Evolutionary conservation across 2,329 filamentous ascomycete species (phyloP), one percentile per base, ranked within the genome.

Genomic region (Cercospora canescens): DNA sequence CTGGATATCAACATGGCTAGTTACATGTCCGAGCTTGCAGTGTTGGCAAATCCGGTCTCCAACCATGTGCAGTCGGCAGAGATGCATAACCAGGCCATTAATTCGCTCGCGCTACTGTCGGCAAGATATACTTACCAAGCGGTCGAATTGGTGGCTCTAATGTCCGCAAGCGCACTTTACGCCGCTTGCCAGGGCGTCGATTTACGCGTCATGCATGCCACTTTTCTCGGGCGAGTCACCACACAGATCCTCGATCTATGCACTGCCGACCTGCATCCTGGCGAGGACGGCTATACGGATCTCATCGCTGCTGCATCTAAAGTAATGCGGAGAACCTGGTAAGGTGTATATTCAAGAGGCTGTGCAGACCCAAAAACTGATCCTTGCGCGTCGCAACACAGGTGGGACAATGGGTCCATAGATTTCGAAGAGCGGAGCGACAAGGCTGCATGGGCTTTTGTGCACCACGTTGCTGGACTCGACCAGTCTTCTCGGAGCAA

Each of bases 51-150:
- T 64, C 88, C 89, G 0, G 84, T 91, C 14, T 85, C 84, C 41
- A 81, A 81, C 2, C 88, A 91, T 70, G 86, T 91, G 1, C 87
- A 88, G 74, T 83, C 83, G 0, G 88, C 89, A 1, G 89, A 91
- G 74, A 89, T 89, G 85, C 81, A 85, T 39, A 91, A 91, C 71
- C 88, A 91, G 74, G 80, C 83, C 0, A 79, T 91, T 67, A 91
- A 91, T 72, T 89, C 86, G 0, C 81, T 91, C 14, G 89, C 89
- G 9, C 64, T 74, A 21, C 70, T 74, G 56, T 69, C 67, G 16
- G 67, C 70, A 12, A 69, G 73, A 35, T 73, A 72, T 54, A 74
- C 70, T 4, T 37, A 68, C 16, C 68, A 74, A 32, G 70, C 72
- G 8, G 67, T 73, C 3, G 73, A 75, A 37, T 26, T 72, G 1